Conservation (phyloP, 148 eudicot genomes). For the Chenopodium suecicum region DNA sequence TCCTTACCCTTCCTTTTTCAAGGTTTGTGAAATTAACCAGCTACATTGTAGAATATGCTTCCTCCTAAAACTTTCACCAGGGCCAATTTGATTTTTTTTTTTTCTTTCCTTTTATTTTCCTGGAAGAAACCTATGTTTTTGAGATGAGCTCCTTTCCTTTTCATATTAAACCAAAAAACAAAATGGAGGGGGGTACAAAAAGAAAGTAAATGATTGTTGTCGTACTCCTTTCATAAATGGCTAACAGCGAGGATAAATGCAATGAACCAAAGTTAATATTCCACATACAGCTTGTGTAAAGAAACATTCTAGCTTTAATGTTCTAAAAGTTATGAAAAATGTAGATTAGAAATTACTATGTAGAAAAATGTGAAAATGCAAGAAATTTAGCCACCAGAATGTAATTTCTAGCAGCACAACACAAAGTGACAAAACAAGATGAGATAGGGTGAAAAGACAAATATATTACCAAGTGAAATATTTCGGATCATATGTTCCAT, state of each 20-base stretch:
- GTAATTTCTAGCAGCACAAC: conserved; percentile 20
- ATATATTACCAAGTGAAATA: conserved; percentile 60
- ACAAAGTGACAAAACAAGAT: conserved; percentile 5
- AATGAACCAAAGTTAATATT: not conserved
- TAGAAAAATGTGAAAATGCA: not conserved
- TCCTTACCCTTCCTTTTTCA: not conserved
- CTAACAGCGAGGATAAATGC: not conserved
- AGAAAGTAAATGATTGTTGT: not conserved
- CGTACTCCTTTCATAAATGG: not conserved
- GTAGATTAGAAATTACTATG: not conserved
- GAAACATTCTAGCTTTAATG: not conserved
- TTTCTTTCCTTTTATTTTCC: not conserved
- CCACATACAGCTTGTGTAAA: not conserved
- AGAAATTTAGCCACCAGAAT: not conserved
- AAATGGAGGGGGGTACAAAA: not conserved
- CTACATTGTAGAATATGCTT: not conserved
- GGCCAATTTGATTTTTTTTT: not conserved
- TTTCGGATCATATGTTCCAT: conserved; percentile 76
- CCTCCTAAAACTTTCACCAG: not conserved
- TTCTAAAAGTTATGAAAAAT: not conserved
- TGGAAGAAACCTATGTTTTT: not conserved
- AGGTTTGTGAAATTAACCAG: not conserved
- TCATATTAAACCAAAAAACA: not conserved
- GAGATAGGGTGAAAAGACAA: not conserved
- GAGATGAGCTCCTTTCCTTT: not conserved